phyloP scores from a whole-genome alignment of 2,329 filamentous ascomycete species.

The Scytalidium lignicola region DNA sequence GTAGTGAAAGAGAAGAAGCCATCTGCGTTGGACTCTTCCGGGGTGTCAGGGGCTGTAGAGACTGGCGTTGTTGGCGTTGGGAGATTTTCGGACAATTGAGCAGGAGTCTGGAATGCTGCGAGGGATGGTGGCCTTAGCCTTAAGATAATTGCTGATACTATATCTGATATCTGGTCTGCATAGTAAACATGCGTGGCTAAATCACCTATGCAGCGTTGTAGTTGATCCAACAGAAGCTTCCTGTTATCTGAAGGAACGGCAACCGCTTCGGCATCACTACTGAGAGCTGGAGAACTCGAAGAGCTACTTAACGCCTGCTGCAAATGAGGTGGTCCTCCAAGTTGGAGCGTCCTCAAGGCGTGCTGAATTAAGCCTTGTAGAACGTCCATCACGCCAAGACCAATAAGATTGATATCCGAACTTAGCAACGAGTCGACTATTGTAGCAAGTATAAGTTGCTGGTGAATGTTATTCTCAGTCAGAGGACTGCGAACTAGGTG shows the following conservation, averaged over 20 bases:
- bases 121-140: slow-evolving; percentile 64
- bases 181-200: slow-evolving; percentile 96
- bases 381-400: slow-evolving; percentile 93
- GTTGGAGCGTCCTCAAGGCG: slow-evolving; percentile 70
- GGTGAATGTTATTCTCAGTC: slow-evolving; percentile 63
- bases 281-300: slow-evolving; percentile 15
- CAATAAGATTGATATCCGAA: slow-evolving; percentile 89
- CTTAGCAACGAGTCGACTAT: slow-evolving; percentile 79
- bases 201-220: slow-evolving; percentile 83
- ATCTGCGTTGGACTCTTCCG: slow-evolving; percentile 48
- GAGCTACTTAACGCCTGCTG: slow-evolving; percentile 21
- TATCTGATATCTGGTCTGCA: slow-evolving; percentile 90
- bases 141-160: slow-evolving; percentile 75
- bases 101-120: slow-evolving; percentile 36
- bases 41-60: slow-evolving; percentile 40
- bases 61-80: slow-evolving; percentile 42
- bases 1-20: slow-evolving; percentile 59
- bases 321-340: slow-evolving; percentile 38
- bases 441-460: slow-evolving; percentile 69
- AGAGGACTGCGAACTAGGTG: slow-evolving; percentile 63
- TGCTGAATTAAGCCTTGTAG: slow-evolving; percentile 80
- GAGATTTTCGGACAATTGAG: slow-evolving; percentile 38
- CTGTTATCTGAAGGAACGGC: slow-evolving; percentile 47
- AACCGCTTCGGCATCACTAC: slow-evolving; percentile 30
- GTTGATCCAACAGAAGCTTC: slow-evolving; percentile 59